Percentiles rank a stretch among this genome's conserved stretches.
Evolutionary conservation across 2,329 filamentous ascomycete species (phyloP).

Genomic region (Hypocreales sp.): DNA sequence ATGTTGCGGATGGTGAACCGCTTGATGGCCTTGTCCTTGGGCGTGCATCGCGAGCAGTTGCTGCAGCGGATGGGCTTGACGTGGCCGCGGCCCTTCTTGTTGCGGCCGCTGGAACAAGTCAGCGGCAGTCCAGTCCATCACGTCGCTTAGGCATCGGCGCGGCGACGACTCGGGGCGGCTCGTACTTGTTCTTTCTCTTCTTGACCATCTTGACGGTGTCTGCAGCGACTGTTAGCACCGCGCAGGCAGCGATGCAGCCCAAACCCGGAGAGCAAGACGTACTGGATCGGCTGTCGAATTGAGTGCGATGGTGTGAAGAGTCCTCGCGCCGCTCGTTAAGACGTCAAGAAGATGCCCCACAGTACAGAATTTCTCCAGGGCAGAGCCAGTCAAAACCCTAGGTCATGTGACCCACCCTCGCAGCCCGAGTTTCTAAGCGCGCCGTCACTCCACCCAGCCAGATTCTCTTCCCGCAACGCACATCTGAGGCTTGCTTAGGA

Average conservation of each 20-base stretch:
- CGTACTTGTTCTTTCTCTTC: slow-evolving; percentile 57
- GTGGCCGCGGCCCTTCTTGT: slow-evolving; percentile 99
- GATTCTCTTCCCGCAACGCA: slow-evolving; percentile 9
- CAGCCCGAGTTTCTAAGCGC: slow-evolving; percentile 12
- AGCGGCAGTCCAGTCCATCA: too few species aligned
- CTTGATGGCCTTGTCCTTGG: slow-evolving; percentile 99
- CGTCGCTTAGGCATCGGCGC: too few species aligned
- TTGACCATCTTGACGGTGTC: slow-evolving; percentile 53
- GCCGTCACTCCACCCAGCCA: slow-evolving; percentile 13
- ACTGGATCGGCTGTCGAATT: too few species aligned
- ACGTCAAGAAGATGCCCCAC: slow-evolving; percentile 5
- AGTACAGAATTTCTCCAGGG: slow-evolving; percentile 2
- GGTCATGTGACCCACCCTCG: slow-evolving; percentile 9
- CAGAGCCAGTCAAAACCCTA: slow-evolving; percentile 12
- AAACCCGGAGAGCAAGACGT: slow-evolving; percentile 7
- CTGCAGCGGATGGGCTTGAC: slow-evolving; percentile 90
- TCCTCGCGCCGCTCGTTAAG: too few species aligned
- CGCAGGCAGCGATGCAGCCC: too few species aligned
- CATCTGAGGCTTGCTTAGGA: slow-evolving; percentile 48
- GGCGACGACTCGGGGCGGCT: slow-evolving; percentile 7
- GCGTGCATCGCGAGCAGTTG: slow-evolving; percentile 70
- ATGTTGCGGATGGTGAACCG: slow-evolving; percentile 99
- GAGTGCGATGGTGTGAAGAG: too few species aligned
- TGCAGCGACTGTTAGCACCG: slow-evolving; percentile 21
- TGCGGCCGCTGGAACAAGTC: slow-evolving; percentile 58